Percentiles rank a stretch among this genome's conserved stretches.
phyloP scores from a whole-genome alignment of 306 rosid species.

The Ormosia semicastrata region DNA sequence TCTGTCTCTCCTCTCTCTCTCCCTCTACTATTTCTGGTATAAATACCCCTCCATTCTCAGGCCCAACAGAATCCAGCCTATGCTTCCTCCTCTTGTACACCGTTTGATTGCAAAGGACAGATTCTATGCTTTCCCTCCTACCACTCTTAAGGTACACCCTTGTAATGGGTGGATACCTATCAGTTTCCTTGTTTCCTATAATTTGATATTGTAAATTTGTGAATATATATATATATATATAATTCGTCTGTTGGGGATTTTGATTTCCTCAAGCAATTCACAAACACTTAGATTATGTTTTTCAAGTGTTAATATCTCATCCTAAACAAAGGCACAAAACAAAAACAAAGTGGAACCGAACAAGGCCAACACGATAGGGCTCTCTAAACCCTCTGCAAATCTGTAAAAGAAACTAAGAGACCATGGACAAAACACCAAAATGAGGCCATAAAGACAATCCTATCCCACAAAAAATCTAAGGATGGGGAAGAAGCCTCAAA shows the following conservation, averaged over 20 bases:
- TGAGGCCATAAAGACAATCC: conserved; percentile 4
- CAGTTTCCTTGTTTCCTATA: neutral
- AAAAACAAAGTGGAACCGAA: neutral
- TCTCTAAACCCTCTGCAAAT: neutral
- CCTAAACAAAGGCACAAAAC: neutral
- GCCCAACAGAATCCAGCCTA: too few relatives aligned
- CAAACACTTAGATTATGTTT: neutral
- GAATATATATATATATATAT: too few relatives aligned
- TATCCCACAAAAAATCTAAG: neutral
- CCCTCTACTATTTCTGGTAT: too few relatives aligned
- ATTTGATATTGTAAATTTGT: too few relatives aligned
- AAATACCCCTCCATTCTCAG: too few relatives aligned
- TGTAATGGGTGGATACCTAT: too few relatives aligned
- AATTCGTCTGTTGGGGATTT: too few relatives aligned
- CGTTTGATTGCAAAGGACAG: too few relatives aligned
- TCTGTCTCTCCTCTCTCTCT: too few relatives aligned
- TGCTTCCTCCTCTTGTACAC: too few relatives aligned
- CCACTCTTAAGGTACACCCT: too few relatives aligned
- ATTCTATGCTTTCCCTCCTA: too few relatives aligned
- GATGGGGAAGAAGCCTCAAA: neutral
- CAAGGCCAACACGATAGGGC: neutral
- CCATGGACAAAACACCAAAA: conserved; percentile 5
- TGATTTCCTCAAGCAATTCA: neutral
- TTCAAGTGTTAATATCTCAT: neutral
- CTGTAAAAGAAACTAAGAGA: neutral